Base-by-base conservation (phyloP, 1,139 yeast species). In the Pichia inconspicua region DNA sequence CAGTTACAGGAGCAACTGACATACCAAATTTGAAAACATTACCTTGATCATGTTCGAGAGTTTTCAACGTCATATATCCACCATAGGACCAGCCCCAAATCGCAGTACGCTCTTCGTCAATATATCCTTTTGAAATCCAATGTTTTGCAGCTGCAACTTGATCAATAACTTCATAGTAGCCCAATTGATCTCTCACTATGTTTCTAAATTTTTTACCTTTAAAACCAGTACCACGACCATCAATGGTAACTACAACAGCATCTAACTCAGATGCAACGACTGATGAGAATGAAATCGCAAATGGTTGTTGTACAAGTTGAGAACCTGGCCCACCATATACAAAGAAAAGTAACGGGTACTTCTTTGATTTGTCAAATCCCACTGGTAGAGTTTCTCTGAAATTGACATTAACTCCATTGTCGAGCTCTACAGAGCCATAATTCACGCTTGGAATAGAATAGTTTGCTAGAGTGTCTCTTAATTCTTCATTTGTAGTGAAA, bases 51-150 rank as follows among this genome's bases (percentile, higher is more conserved):
- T 75, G 72, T 64, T 84, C 92, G 46, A 84, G 64, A 0, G 90
- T 82, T 60, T 84, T 84, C 55, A 84, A 70, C 0, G 94, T 82
- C 69, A 83, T 72, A 60, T 77, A 84, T 0, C 92, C 94, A 50
- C 94, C 94, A 60, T 84, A 84, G 2, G 89, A 82, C 90, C 92
- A 84, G 7, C 94, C 94, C 81, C 88, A 84, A 47, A 84, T 77
- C 1, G 87, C 86, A 12, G 84, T 77, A 53, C 78, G 71, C 4
- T 69, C 67, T 8, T 67, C 59, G 61, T 84, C 86, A 40, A 84
- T 82, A 57, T 77, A 84, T 2, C 73, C 55, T 52, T 74, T 74
- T 8, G 66, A 46, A 1, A 74, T 68, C 80, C 87, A 84, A 2
- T 71, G 53, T 52, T 74, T 74, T 1, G 85, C 92, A 5, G 89